Evolutionary conservation across 441 rosid species (phyloP), one percentile per base, ranked within the genome.

Genomic region (Populus hybrid): DNA sequence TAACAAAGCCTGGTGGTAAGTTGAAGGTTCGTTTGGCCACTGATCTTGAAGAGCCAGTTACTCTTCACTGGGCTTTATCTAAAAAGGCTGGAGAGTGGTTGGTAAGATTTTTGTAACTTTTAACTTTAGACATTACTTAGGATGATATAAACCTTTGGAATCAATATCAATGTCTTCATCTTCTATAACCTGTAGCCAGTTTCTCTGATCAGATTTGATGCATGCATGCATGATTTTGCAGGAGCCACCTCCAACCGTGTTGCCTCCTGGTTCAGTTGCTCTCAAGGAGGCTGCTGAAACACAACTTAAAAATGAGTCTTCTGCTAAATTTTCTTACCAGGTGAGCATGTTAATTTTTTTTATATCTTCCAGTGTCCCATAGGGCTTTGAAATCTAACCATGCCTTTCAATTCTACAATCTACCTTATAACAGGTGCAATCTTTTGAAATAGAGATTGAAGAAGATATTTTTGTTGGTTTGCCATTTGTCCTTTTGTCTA

Each of bases 51-150:
- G 97, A 91, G 73, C 93, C 95, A 23, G 76, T 91, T 75, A 85
- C 89, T 73, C 92, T 94, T 84, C 99, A 92, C 81, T 97, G 99
- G 99, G 99, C 95, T 81, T 87, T 97, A 83, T 94, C 99, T 75
- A 89, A 87, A 80, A 87, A 81, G 24, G 87, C 82, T 74, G 92
- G 93, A 85, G 98, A 97, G 85, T 97, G 99, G 99, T 80, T 84
- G 98, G 99, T 97, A 89, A 91, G 96, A 75, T 75, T 79, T 69
- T 67, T 76, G 66, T 34, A 54, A 40, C 77, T 73, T 61, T 74
- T 73, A 75, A n/a, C 32, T 65, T 70, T 65, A 35, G 57, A 35
- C 69, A 50, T 38, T 76, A 76, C 76, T 67, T 11, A 73, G 72
- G 57, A 67, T 73, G 36, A 42, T 70, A 38, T 77, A 38, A 35